Evolutionary conservation across 1,284 basidiomycete genomes (phyloP).

Genomic region (Heterobasidion parviporum): DNA sequence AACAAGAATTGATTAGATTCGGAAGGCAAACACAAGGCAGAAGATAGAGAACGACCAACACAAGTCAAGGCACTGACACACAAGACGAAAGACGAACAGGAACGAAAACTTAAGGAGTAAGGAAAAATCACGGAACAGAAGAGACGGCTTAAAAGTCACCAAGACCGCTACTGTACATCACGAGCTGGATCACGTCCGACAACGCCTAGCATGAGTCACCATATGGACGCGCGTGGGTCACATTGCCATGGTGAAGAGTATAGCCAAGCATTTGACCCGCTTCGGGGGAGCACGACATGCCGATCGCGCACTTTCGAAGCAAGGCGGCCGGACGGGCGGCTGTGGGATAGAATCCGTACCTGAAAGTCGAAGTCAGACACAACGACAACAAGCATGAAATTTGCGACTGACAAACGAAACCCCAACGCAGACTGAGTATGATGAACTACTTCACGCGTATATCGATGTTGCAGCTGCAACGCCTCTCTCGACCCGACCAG

Average conservation of each 20-base stretch:
- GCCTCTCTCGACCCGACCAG: slow-evolving; percentile 44
- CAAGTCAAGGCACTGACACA: no score
- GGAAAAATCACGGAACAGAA: no score
- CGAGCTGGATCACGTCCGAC: no score
- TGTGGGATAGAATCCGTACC: neutral
- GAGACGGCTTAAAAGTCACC: no score
- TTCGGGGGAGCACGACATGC: neutral
- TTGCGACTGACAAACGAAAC: neutral
- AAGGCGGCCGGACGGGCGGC: neutral
- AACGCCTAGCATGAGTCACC: no score
- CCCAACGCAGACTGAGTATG: neutral
- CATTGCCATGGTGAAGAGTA: neutral
- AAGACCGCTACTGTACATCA: no score
- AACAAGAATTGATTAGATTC: no score
- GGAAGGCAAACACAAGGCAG: no score
- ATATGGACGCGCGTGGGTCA: no score
- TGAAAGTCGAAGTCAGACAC: neutral
- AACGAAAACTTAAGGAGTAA: no score
- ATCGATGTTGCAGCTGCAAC: slow-evolving; percentile 42
- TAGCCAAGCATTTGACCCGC: neutral
- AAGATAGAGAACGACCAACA: no score
- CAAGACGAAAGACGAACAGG: no score
- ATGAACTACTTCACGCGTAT: neutral
- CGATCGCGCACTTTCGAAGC: neutral
- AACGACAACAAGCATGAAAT: neutral